Evolutionary conservation across 441 rosid species (phyloP), one percentile per base, ranked within the genome.

Genomic region (Adansonia grandidieri): DNA sequence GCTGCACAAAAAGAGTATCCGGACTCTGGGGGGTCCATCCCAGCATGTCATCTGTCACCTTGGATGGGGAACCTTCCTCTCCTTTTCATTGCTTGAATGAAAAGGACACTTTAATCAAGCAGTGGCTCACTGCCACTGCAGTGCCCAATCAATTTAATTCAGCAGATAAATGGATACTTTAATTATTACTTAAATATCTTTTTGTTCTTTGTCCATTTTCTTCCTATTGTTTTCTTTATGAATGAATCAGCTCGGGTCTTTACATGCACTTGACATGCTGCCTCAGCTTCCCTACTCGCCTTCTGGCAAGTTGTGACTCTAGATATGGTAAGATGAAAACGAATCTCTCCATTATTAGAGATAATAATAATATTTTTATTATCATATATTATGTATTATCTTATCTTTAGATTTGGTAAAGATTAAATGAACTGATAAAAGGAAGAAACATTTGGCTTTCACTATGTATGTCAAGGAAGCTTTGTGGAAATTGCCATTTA

Each of bases 11-110:
- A 64, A 11, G 47, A 40, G 47, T 40, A 9, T 22, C 67, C n/a
- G 9, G 56, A 13, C 56, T 50, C 6, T 5, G 32, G 48, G 1
- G 66, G 40, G 68, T 48, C 47, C 65, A 63, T 50, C 60, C 73
- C 81, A 71, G 56, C 64, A 15, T 78, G 71, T 70, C 54, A 47
- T 54, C 42, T 71, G 63, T 71, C 54, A 61, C 47, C 71, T 24
- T 57, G 15, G 66, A 58, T 77, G 75, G 51, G 10, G 77, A 64
- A 62, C 71, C 73, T 54, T 65, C 62, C 51, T 37, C 61, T 54
- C 58, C 54, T 56, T 42, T 53, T 57, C 24, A 42, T 54, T 54
- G 47, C 57, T 44, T 71, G 11, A 71, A 14, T 71, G 40, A 37
- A 37, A 37, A 37, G 40, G 40, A 37, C 4, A 37, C 5, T 37